Evolutionary conservation across 345 rosid genomes (phyloP).

Genomic region (Luvunga scandens): DNA sequence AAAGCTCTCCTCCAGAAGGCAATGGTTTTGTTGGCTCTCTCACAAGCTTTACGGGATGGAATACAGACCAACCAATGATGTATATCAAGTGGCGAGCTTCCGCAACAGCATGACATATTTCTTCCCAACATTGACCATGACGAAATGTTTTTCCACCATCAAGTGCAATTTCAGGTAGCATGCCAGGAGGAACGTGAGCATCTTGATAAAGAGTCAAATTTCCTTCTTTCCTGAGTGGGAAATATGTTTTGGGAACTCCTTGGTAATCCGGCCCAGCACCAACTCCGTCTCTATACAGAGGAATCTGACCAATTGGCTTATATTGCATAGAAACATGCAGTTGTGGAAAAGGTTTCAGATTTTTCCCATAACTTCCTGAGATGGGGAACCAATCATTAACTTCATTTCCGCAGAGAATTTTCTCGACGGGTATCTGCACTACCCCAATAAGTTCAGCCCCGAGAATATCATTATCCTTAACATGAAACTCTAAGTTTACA

Average conservation of each 20-base stretch:
- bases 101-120: conserved; percentile 65
- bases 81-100: conserved; percentile 66
- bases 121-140: conserved; percentile 70
- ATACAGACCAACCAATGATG: conserved; percentile 64
- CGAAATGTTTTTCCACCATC: conserved; percentile 47
- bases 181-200: conserved; percentile 53
- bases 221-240: conserved; percentile 63
- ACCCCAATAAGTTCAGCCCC: conserved; percentile 66
- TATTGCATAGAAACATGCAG: conserved; percentile 47
- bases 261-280: conserved; percentile 51
- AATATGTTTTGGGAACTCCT: conserved; percentile 61
- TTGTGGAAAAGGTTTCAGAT: conserved; percentile 44
- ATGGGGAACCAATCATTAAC: conserved; percentile 59
- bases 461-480: conserved; percentile 67
- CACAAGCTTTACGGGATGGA: conserved; percentile 55
- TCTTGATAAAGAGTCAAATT: conserved; percentile 63
- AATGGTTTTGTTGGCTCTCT: conserved; percentile 58
- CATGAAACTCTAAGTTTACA: conserved; percentile 51
- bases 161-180: conserved; percentile 54
- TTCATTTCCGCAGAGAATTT: conserved; percentile 34
- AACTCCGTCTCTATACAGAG: conserved; percentile 42
- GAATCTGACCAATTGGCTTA: conserved; percentile 34
- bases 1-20: conserved; percentile 54
- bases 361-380: conserved; percentile 22
- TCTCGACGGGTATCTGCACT: conserved; percentile 47